Evolutionary conservation across 352 stramenopile species (phyloP).

Genomic region (Saprolegnia diclina): DNA sequence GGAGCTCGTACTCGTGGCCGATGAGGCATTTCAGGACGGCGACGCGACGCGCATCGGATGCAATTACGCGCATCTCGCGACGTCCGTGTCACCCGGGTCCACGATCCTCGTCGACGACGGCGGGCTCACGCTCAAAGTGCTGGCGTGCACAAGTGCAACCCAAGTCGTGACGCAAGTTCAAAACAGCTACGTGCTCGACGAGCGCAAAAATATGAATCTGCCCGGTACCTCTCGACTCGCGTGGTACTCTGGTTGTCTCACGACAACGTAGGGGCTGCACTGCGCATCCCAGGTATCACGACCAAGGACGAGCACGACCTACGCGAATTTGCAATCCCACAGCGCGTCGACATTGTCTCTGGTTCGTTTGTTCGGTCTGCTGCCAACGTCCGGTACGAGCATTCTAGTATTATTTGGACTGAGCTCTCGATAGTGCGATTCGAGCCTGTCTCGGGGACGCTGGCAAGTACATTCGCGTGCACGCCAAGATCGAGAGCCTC

Average conservation of each 20-base stretch:
- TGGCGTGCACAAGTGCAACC: constrained; percentile 57
- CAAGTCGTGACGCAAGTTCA: constrained; percentile 68
- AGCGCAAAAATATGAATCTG: constrained; percentile 98
- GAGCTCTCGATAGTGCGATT: constrained; percentile 36
- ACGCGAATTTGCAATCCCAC: constrained; percentile 92
- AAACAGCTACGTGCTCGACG: constrained; percentile 89
- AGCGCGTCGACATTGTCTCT: constrained; percentile 98
- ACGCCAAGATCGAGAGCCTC: constrained; percentile 98
- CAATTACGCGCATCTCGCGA: constrained; percentile 91
- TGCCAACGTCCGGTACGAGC: constrained; percentile 87
- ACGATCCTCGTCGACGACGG: constrained; percentile 96
- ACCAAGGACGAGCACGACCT: constrained; percentile 93
- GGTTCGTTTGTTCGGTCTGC: constrained; percentile 98
- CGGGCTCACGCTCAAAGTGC: constrained; percentile 89
- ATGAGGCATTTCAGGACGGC: constrained; percentile 76
- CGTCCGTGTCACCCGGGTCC: constrained; percentile 87
- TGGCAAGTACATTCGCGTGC: constrained; percentile 89
- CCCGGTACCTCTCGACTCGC: constrained; percentile 48
- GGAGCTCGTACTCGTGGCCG: constrained; percentile 84
- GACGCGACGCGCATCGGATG: constrained; percentile 83
- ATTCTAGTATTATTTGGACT: no score
- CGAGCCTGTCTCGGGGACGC: constrained; percentile 76
- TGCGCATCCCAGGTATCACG: constrained; percentile 91
- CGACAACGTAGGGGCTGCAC: constrained; percentile 43
- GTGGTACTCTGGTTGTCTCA: constrained; percentile 3